Evolutionary conservation across 148 eudicot species (phyloP), one percentile per base, ranked within the genome.

Genomic region (Fallopia convolvulus): DNA sequence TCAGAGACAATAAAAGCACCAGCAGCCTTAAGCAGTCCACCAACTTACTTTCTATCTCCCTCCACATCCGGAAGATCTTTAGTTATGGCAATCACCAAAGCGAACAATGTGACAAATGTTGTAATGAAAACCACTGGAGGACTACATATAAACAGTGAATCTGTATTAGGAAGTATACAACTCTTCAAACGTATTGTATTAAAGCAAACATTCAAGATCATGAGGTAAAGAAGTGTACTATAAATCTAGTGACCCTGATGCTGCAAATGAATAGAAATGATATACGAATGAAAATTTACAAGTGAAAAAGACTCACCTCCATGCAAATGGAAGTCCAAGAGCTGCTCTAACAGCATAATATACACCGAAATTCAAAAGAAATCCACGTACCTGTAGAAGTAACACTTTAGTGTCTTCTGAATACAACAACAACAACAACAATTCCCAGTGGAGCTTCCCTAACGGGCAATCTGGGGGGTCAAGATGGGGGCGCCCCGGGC

Each of bases 11-110:
- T 15, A 15, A 61, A 61, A 23, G 9, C 68, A 73, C 50, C 30
- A 9, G 17, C 6, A 8, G 26, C 75, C 52, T 72, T 20, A 8
- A 39, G 75, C 55, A 83, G 60, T 77, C 13, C 23, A 66, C 48
- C 48, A 81, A 84, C 99, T 92, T 87, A 94, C 99, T 92, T 92
- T 82, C 96, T 84, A 82, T 94, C 99, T 63, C 99, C 99, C 87
- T 94, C 99, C 63, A 94, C 97, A 80, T 94, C 99, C 30, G 99
- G 94, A 80, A 94, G 99, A 92, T 94, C 99, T 83, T 94, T 94
- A 42, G 99, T 94, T 82, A 94, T 94, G 84, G 99, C 99, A 83
- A 94, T 94, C 78, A 94, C 99, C 85, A 94, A 85, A 0, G 97
- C 99, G 81, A 94, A 94, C 81, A 94, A 63, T 39, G 99, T 94